Evolutionary conservation across 257 asterid species (phyloP).

Genomic region (Solanum bulbocastanum): DNA sequence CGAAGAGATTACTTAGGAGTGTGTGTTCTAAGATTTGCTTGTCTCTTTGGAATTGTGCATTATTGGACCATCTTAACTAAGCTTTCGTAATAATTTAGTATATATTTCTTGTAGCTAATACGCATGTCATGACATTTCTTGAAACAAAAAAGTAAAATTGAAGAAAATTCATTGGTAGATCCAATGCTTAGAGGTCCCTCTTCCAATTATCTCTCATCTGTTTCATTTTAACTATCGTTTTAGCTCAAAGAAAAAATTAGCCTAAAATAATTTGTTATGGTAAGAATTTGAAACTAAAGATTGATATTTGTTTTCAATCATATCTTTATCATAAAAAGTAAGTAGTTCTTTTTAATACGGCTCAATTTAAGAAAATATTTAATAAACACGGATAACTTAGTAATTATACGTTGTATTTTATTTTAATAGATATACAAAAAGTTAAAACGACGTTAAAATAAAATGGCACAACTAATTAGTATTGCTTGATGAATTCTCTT

Average conservation of each 20-base stretch:
- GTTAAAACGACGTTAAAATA: neutral
- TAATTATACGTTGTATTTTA: neutral
- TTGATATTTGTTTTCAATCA: neutral
- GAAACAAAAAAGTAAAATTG: neutral
- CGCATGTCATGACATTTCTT: neutral
- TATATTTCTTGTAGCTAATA: neutral
- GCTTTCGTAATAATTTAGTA: neutral
- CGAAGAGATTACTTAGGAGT: fast-evolving
- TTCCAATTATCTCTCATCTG: fast-evolving
- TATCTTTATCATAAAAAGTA: no score
- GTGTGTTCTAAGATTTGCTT: neutral
- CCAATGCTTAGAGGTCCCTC: neutral
- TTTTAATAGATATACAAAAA: no score
- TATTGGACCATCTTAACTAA: neutral
- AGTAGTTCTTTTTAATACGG: neutral
- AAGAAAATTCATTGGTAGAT: neutral
- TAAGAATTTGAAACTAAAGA: neutral
- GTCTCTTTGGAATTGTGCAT: neutral
- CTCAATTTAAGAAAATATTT: neutral
- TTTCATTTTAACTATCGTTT: neutral
- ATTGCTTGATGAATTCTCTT: neutral
- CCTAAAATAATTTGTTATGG: neutral
- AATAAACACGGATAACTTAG: neutral
- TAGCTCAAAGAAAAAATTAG: fast-evolving
- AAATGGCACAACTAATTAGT: neutral